Base-by-base conservation (phyloP, 2,329 filamentous ascomycete species). In the Dothistroma septosporum region DNA sequence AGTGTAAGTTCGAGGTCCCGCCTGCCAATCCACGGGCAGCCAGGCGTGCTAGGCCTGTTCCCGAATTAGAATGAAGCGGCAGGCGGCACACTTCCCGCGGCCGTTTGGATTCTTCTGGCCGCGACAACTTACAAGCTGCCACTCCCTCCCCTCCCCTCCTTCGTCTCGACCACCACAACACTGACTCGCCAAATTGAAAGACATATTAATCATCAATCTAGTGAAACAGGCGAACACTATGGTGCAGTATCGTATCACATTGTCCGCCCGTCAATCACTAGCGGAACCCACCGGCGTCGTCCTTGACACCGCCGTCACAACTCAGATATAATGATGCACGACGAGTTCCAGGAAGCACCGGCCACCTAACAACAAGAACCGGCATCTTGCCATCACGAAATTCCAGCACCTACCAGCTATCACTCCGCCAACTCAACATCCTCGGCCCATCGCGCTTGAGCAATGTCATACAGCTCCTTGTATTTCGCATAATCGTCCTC, bases 401-500 rank as follows among this genome's bases (percentile, higher is more conserved):
- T 16, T 16, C 3, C 1, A n/a, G 14, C 24, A 44, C 14, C 4
- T 16, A 14, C 37, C 14, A 44, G 11, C 37, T 44, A 14, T 5
- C 14, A 16, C 10, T 19, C 14, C 33, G 4, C 10, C 33, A 37
- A 4, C 7, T 37, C 10, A 3, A 11, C 33, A 16, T 37, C 33
- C 14, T 37, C 10, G 10, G 12, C 41, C 41, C 41, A 44, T 19
- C 41, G 41, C 9, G 41, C 16, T 14, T 55, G 12, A 5, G 41
- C 41, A 11, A 59, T 53, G 21, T 69, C 63, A 35, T 61, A 66
- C 57, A 70, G 53, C 68, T 74, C 57, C 64, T 70, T 28, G 66
- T 64, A 67, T 2, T 57, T 70, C 46, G 68, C 67, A 28, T 73
- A 75, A 58, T 77, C 76, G 31, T 74, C 72, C 48, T 75, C 74